These are phyloP conservation scores for Proliferodiscus dingleyae DNA, from an alignment of 2,329 filamentous ascomycete species.

Conservation along the genomic window DNA sequence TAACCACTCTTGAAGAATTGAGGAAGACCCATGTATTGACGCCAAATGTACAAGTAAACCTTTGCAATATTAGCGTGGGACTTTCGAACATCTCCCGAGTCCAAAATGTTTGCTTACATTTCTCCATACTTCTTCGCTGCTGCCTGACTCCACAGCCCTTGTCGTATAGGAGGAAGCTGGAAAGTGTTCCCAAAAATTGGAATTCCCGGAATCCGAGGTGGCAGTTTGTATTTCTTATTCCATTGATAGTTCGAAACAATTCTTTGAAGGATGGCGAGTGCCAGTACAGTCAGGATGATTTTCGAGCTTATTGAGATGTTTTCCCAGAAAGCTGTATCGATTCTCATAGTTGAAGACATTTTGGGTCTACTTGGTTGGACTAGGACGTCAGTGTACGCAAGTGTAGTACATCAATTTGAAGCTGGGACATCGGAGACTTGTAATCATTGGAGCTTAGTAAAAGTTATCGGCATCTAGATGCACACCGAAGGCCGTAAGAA, in stretches of 20 bases:
- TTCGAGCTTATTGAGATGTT: constrained; percentile 2
- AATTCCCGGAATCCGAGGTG: constrained; percentile 16
- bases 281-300: constrained; percentile 3
- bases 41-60: too few relatives aligned
- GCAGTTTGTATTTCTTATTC: constrained; percentile 20
- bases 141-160: constrained; percentile 16
- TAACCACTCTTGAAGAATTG: constrained; percentile 24
- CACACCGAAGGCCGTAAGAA: too few relatives aligned
- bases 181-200: constrained; percentile 23
- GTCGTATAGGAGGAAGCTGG: constrained; percentile 16
- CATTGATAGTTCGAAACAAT: constrained; percentile 12
- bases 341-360: background rate
- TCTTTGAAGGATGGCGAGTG: constrained; percentile 13
- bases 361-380: background rate
- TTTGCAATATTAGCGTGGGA: too few relatives aligned
- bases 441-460: too few relatives aligned
- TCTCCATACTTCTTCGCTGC: constrained; percentile 21
- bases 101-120: constrained; percentile 17
- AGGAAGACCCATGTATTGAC: constrained; percentile 38
- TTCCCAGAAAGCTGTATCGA: background rate
- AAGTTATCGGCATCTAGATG: too few relatives aligned
- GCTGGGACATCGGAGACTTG: too few relatives aligned
- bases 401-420: background rate
- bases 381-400: background rate
- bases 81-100: too few relatives aligned